Percentiles rank a stretch among this genome's conserved stretches.
These are phyloP conservation scores for Xylaria palmicola DNA, from an alignment of 495 filamentous ascomycete genomes.

Conservation along the genomic window DNA sequence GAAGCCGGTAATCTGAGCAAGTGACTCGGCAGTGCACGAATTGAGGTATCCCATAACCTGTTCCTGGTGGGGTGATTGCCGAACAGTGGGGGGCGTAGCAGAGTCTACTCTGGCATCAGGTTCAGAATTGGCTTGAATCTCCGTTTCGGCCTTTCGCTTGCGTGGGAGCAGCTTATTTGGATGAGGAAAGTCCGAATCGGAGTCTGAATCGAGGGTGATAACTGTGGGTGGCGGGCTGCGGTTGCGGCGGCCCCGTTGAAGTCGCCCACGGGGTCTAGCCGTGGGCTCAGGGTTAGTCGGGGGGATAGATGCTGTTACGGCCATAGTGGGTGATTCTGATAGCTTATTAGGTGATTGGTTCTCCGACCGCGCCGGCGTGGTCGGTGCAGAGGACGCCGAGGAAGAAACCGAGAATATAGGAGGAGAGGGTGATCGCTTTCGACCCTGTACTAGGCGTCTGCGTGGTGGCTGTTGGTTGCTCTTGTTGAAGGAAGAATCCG, in stretches of 20 bases:
- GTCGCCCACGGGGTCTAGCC: constrained; percentile 38
- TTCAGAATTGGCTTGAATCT: constrained; percentile 4
- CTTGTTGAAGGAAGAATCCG: constrained; percentile 8
- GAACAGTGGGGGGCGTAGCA: constrained; percentile 54
- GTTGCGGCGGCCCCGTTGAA: constrained; percentile 61
- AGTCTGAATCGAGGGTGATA: constrained; percentile 15
- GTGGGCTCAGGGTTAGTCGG: constrained; percentile 34
- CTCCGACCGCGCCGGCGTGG: constrained; percentile 20
- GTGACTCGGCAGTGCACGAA: constrained; percentile 64
- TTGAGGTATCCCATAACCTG: constrained; percentile 81
- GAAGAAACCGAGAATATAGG: constrained; percentile 27
- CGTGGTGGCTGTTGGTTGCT: constrained; percentile 17
- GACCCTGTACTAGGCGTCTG: constrained; percentile 25
- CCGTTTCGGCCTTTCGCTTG: constrained; percentile 20
- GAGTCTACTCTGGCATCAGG: constrained; percentile 27
- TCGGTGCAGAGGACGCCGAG: constrained; percentile 21
- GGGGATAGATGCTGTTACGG: background rate
- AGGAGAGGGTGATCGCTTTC: constrained; percentile 23
- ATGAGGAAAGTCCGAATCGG: background rate
- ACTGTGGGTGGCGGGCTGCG: constrained; percentile 41
- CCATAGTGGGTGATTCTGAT: background rate
- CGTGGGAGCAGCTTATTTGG: background rate
- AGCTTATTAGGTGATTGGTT: constrained; percentile 6
- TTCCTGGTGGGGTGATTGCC: background rate
- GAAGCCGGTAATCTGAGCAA: constrained; percentile 74